These are phyloP conservation scores for Colletotrichum limetticola DNA, from an alignment of 2,329 filamentous ascomycete species.

Conservation along the genomic window DNA sequence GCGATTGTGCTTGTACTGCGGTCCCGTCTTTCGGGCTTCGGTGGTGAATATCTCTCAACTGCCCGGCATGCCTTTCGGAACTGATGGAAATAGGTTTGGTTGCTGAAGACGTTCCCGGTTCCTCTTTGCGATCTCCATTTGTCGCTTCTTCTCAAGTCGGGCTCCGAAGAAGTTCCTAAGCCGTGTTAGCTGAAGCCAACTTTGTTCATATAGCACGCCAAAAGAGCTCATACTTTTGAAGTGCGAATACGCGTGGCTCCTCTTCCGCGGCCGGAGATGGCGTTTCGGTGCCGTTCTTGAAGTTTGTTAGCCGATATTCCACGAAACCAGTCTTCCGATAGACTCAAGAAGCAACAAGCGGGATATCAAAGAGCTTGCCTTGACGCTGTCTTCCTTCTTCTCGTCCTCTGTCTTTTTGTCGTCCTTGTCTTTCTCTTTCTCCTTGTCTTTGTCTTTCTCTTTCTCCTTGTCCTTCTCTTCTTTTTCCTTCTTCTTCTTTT, in stretches of 20 bases:
- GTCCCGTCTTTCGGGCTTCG: not conserved
- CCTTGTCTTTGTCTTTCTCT: slow-evolving; percentile 58
- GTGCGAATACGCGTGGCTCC: slow-evolving; percentile 81
- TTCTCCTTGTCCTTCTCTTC: slow-evolving; percentile 67
- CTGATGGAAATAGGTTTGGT: slow-evolving; percentile 84
- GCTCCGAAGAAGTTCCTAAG: slow-evolving; percentile 82
- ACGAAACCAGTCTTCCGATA: not conserved
- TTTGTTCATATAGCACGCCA: not conserved
- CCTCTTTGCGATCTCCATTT: slow-evolving; percentile 81
- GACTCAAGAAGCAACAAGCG: no score
- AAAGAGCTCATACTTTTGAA: slow-evolving; percentile 30
- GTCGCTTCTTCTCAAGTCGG: slow-evolving; percentile 81
- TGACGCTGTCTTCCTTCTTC: slow-evolving; percentile 44
- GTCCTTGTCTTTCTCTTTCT: slow-evolving; percentile 57
- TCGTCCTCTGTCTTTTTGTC: slow-evolving; percentile 50
- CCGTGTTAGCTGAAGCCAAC: not conserved
- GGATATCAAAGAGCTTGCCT: slow-evolving; percentile 37
- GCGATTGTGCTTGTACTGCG: not conserved
- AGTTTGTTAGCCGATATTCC: slow-evolving; percentile 44
- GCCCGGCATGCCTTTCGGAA: slow-evolving; percentile 72
- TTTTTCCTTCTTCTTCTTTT: slow-evolving; percentile 75
- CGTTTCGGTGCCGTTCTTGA: slow-evolving; percentile 53
- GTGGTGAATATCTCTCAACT: slow-evolving; percentile 34
- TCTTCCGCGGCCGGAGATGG: slow-evolving; percentile 62
- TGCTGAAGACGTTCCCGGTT: slow-evolving; percentile 84